Base-by-base conservation (phyloP, 2,329 filamentous ascomycete genomes). In the Paraconiothyrium brasiliense region DNA sequence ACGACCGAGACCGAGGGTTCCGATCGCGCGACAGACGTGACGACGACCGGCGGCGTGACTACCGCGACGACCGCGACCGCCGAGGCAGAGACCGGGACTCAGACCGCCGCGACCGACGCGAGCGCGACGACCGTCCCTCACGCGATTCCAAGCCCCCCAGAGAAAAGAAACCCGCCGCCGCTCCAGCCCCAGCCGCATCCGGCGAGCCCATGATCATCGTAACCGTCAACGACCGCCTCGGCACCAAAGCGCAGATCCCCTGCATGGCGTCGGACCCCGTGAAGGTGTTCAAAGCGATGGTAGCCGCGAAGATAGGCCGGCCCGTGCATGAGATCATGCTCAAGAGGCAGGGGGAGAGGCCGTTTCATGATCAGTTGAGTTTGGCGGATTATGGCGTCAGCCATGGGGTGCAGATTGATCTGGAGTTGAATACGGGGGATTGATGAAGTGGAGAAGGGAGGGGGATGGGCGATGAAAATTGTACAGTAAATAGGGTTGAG, bases 301-400 rank as follows among this genome's bases (percentile, higher is more conserved):
- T 97, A 27, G 94, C 94, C 4, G 92, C 92, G 44, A 87, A 91
- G 65, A 96, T 97, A 71, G 94, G 94, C 1, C 87, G 94, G 39
- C 90, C 96, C 70, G 91, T 94, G 48, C 92, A 94, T 74, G 93
- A 97, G 81, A 97, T 98, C 66, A 84, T 97, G 81, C 80, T 98
- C 62, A 95, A 96, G 84, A 85, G 94, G 68, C 94, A 98, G 80
- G 92, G 94, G 13, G 93, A 97, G 81, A 82, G 94, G 67, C 94
- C 94, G 27, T 97, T 98, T 78, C 97, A 97, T 83, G 94, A 98
- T 76, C 87, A 90, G 70, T 85, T 97, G 63, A 94, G 89, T 37
- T 79, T 97, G 70, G 92, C 92, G 73, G 94, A 98, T 81, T 98
- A 97, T 79, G 93, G 92, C n/a, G 89, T 98, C 60, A 93, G 90